Base-by-base conservation (phyloP, 2,329 filamentous ascomycete genomes). In the Diaporthe sp. region DNA sequence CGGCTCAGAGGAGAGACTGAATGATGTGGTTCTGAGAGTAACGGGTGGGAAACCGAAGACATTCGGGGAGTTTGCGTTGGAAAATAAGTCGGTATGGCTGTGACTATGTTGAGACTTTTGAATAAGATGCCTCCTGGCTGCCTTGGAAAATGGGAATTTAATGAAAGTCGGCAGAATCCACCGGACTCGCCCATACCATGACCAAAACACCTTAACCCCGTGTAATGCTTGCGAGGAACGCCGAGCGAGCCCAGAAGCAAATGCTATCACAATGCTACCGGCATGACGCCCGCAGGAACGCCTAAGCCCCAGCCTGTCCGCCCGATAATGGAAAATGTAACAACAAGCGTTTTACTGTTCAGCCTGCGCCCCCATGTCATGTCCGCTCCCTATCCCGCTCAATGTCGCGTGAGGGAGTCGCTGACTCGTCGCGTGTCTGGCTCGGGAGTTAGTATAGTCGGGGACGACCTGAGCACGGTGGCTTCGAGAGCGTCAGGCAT, bases 1-100 rank as follows among this genome's bases (percentile, higher is more conserved):
- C 39, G 82, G 84, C 1, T 75, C 78, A 13, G 84, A 86, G 78
- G 79, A 83, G 25, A 78, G 80, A 32, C 79, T 79, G 12, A 83
- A 82, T 71, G 81, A 83, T 61, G 79, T 79, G 25, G 79, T 85
- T 2, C 66, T 81, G 27, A 77, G 75, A 2, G 73, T 84, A 39
- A 85, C 83, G 10, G 83, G 84, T 0, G 75, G 76, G 25, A 75
- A 77, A 27, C 83, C 84, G 7, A 79, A 70, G 58, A 75, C 47
- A 27, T 84, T 84, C 25, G 69, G 76, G 35, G 78, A 81, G 2
- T 81, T 80, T 71, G 79, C 78, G 1, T 50, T 77, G 75, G 76
- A 74, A n/a, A 75, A 75, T 9, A 79, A 78, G 75, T 73, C 70
- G 4, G 76, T 77, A 4, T 81, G 80, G 80, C 66, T 71, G 5